Percentiles rank a stretch among this genome's conserved stretches.
Conservation (phyloP, 2,329 filamentous ascomycete species). For the Hymenoscyphus occultus region DNA sequence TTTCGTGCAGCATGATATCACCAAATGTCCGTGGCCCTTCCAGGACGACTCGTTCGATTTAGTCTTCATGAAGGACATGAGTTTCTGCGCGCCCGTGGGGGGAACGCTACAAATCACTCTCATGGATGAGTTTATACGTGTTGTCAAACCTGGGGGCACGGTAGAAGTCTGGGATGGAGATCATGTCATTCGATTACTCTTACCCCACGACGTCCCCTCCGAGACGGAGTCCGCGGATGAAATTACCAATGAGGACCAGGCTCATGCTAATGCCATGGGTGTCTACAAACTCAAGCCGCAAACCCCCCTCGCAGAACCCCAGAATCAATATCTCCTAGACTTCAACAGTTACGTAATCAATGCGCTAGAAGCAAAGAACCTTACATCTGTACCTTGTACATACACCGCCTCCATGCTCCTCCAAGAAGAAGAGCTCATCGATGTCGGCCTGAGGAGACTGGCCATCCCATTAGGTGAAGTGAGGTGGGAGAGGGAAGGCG, state of each 20-base stretch:
- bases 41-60: constrained; percentile 79
- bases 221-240: constrained; percentile 38
- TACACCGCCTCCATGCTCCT: constrained; percentile 71
- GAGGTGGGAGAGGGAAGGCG: constrained; percentile 80
- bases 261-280: constrained; percentile 64
- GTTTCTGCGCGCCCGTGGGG: constrained; percentile 60
- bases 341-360: constrained; percentile 81
- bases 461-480: constrained; percentile 85
- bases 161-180: constrained; percentile 91
- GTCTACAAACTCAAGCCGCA: constrained; percentile 81
- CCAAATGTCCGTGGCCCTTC: constrained; percentile 74
- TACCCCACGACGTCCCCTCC: constrained; percentile 64
- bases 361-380: constrained; percentile 67
- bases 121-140: constrained; percentile 71
- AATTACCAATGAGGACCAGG: constrained; percentile 57
- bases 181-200: constrained; percentile 75
- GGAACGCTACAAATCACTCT: constrained; percentile 48
- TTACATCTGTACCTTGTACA: constrained; percentile 75
- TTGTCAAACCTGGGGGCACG: constrained; percentile 73
- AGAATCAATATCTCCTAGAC: constrained; percentile 78
- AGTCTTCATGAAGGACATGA: constrained; percentile 83
- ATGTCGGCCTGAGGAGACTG: constrained; percentile 70
- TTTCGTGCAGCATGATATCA: constrained; percentile 82
- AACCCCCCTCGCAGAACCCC: constrained; percentile 74
- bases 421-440: constrained; percentile 75